Base-by-base conservation (phyloP, 164 flowering plant genomes). In the Echeveria elegans region DNA sequence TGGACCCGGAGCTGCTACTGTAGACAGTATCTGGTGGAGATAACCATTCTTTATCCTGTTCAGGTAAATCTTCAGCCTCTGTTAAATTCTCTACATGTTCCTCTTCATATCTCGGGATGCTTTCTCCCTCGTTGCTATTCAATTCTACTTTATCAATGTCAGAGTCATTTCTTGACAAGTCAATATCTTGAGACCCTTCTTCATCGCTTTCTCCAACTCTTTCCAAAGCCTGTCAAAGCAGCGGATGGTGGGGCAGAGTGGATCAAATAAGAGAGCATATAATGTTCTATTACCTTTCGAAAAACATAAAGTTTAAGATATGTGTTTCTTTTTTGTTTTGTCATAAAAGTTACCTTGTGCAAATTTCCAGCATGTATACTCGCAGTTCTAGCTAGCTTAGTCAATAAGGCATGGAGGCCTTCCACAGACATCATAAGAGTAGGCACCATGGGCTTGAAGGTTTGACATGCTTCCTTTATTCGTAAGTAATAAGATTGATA, bases 361-460 rank as follows among this genome's bases (percentile, higher is more conserved):
- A 94, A 89, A 78, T 84, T 88, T 50, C 97, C 98, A 59, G 98
- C 98, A 85, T 94, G 97, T 53, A 89, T 73, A 78, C 88, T 85
- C 48, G 98, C 98, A 71, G 89, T 76, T 69, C 82, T 81, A 29
- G 97, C 97, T 65, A 94, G 86, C 82, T 75, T 79, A 30, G 80
- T 85, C 78, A 93, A 70, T 75, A 86, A 69, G 60, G 90, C 80
- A 75, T 84, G 78, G 62, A 94, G 85, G 65, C 80, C 96, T 84
- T 82, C 75, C 70, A 85, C 95, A 48, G 96, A 84, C 24, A 60
- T 71, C 63, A 81, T 76, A 65, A 90, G 79, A 10, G 90, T 76
- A 67, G 96, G 86, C 18, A 84, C 83, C 83, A 89, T 82, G 31
- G 92, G 88, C 77, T 79, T 84, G 56, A 87, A 74, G 53, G 79